Evolutionary conservation across 495 filamentous ascomycete genomes (phyloP).

Genomic region (Rostrohypoxylon terebratum): DNA sequence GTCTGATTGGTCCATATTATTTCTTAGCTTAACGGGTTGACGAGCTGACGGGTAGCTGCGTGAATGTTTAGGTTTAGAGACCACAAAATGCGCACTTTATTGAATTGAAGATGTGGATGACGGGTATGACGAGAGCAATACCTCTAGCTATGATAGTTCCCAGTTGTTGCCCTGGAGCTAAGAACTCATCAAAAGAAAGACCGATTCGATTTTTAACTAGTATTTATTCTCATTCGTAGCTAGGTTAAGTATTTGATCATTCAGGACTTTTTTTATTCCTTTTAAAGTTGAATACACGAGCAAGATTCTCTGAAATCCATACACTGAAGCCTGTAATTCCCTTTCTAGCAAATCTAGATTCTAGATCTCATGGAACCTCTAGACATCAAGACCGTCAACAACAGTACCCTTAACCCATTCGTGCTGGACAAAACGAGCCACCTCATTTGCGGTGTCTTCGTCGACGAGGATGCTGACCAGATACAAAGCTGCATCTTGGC

Average conservation of each 20-base stretch:
- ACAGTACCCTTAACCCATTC: conserved; percentile 76
- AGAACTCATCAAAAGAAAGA: no score
- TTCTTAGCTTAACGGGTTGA: no score
- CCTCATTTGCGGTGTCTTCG: conserved; percentile 74
- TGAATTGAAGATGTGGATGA: neutral
- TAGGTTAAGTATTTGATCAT: neutral
- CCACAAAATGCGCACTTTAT: neutral
- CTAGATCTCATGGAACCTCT: conserved; percentile 69
- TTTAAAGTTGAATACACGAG: conserved; percentile 22
- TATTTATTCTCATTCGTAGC: conserved; percentile 10
- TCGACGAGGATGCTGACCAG: conserved; percentile 78
- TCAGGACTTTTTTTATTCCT: conserved; percentile 3
- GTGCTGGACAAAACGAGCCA: conserved; percentile 75
- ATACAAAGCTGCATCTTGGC: conserved; percentile 82
- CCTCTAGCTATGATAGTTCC: no score
- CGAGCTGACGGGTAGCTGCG: neutral
- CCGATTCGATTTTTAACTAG: neutral
- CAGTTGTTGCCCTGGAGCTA: neutral
- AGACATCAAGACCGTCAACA: conserved; percentile 79
- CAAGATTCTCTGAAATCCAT: conserved; percentile 17
- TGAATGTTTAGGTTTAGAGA: neutral
- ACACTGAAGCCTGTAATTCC: neutral
- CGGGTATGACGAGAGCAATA: neutral
- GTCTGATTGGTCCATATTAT: conserved; percentile 10
- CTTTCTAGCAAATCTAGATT: conserved; percentile 23